A percentile compares a stretch with the other conserved stretches of the same genome.
Conservation (phyloP, 2,329 filamentous ascomycete genomes). For the Sordariomycetes sp. region DNA sequence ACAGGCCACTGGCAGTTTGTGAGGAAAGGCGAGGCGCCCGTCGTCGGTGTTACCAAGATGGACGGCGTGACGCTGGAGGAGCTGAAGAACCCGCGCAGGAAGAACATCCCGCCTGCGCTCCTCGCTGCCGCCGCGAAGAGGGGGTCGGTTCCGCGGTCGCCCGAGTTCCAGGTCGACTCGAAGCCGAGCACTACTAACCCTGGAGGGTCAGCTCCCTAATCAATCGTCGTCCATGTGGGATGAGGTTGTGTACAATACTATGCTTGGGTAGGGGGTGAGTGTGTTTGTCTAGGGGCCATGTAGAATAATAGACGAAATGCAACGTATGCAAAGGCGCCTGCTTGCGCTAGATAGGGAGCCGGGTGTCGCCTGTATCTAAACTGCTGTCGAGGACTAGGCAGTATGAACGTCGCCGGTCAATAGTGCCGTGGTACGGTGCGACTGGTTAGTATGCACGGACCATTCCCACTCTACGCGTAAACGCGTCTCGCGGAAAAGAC, state of each 20-base stretch:
- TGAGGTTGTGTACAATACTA: not conserved
- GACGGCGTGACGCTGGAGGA: conserved; percentile 73
- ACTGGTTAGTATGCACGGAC: not conserved
- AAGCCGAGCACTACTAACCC: conserved; percentile 17
- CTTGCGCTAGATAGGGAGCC: not conserved
- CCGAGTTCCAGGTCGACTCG: conserved; percentile 12
- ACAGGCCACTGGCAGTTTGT: conserved; percentile 82
- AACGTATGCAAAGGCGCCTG: not conserved
- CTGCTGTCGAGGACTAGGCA: not conserved
- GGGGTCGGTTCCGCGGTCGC: conserved; percentile 12
- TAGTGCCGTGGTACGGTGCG: not conserved
- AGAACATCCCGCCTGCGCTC: conserved; percentile 39
- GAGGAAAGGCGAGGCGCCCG: conserved; percentile 75
- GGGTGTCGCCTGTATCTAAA: not conserved
- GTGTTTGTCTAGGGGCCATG: conserved; percentile 4
- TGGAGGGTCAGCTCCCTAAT: not conserved
- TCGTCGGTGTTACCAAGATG: conserved; percentile 88
- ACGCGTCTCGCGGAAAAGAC: conserved; percentile 15
- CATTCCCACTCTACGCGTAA: conserved; percentile 22
- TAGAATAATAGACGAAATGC: not conserved
- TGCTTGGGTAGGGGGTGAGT: not conserved
- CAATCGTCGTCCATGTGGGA: not conserved
- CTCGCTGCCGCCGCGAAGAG: conserved; percentile 15
- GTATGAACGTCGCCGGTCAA: not conserved
- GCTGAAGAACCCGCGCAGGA: conserved; percentile 61